Evolutionary conservation across 129 eudicot genomes (phyloP).

Genomic region (Deinandra increscens): DNA sequence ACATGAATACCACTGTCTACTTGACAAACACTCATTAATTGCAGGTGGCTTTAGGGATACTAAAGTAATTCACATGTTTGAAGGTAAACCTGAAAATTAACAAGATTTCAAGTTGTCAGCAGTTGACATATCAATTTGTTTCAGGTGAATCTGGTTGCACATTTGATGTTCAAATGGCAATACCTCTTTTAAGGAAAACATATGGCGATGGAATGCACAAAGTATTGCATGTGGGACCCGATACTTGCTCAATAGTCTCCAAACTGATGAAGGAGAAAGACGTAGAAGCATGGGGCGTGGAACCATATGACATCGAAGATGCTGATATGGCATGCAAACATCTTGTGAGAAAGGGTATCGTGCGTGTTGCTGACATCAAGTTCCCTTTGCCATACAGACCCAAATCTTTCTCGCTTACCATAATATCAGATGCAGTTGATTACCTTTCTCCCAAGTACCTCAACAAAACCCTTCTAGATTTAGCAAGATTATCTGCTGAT

Average conservation of each 20-base stretch:
- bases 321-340: conserved; percentile 51
- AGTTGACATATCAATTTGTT: not conserved
- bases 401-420: conserved; percentile 61
- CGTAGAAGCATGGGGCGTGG: conserved; percentile 82
- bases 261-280: conserved; percentile 51
- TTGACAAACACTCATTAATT: conserved; percentile 1
- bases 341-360: conserved; percentile 67
- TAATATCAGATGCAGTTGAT: conserved; percentile 70
- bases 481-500: conserved; percentile 65
- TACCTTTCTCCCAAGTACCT: conserved; percentile 67
- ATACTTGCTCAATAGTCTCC: conserved; percentile 70
- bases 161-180: conserved; percentile 58
- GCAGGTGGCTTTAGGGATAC: conserved; percentile 42
- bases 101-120: not conserved
- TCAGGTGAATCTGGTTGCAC: conserved; percentile 66
- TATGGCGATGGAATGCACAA: conserved; percentile 72
- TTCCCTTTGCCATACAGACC: conserved; percentile 69
- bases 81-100: conserved; percentile 40
- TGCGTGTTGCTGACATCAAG: conserved; percentile 75
- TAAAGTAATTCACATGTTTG: conserved; percentile 43
- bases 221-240: conserved; percentile 81
- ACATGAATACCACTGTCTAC: not conserved
- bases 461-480: conserved; percentile 72
- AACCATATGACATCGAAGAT: conserved; percentile 74
- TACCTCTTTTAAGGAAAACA: conserved; percentile 60